These are phyloP conservation scores for Penicillium verrucosum DNA, from an alignment of 2,329 filamentous ascomycete genomes.

Conservation along the genomic window DNA sequence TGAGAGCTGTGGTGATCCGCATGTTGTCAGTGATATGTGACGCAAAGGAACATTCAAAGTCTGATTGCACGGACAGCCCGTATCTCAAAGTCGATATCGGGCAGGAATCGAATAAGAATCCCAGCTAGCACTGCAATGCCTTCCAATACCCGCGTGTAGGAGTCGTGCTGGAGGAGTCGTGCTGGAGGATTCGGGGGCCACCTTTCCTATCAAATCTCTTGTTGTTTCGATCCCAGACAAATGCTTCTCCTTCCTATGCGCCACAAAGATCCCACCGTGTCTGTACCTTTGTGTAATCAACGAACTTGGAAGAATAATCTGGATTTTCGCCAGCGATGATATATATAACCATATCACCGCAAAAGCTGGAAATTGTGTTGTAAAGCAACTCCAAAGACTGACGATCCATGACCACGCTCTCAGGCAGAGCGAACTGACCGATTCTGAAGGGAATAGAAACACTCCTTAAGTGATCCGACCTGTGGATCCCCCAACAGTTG, in stretches of 20 bases:
- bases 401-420: background rate
- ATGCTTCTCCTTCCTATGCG: background rate
- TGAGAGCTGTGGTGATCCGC: background rate
- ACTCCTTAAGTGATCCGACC: accelerated
- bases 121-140: background rate
- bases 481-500: background rate
- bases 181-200: background rate
- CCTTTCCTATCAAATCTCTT: background rate
- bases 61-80: background rate
- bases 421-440: background rate
- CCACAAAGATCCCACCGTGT: background rate
- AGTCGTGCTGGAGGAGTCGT: background rate
- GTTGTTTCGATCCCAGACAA: background rate
- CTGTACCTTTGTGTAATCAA: background rate
- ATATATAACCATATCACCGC: background rate
- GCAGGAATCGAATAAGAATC: background rate
- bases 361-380: background rate
- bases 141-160: background rate
- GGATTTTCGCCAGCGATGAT: background rate
- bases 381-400: accelerated
- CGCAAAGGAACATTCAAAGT: background rate
- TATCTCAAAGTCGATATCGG: background rate
- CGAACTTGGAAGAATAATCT: background rate
- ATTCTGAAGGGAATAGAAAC: background rate
- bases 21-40: background rate